Conservation (phyloP, 768 basidiomycete species). For the Suillus fuscotomentosus region DNA sequence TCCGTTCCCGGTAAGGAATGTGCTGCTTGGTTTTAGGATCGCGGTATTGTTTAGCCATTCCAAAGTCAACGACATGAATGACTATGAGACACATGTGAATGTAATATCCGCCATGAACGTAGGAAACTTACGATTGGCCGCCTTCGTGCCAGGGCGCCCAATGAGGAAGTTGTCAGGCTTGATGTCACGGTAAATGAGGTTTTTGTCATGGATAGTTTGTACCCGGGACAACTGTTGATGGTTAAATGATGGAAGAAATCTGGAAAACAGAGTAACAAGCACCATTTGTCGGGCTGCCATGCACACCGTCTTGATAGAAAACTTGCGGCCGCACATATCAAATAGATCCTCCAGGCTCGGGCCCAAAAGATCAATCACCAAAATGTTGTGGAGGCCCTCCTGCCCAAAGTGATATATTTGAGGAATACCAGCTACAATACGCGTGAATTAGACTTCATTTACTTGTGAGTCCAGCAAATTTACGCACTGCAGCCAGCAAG, state of each 20-base stretch:
- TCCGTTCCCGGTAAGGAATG: constrained; percentile 97
- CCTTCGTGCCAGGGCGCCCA: constrained; percentile 90
- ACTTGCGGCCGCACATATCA: constrained; percentile 98
- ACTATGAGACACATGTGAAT: constrained; percentile 37
- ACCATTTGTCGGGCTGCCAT: constrained; percentile 99
- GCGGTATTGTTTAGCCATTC: constrained; percentile 99
- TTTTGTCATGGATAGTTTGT: constrained; percentile 99
- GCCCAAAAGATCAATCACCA: constrained; percentile 97
- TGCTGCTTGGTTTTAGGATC: constrained; percentile 99
- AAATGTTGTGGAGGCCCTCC: constrained; percentile 96
- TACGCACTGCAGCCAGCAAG: constrained; percentile 85
- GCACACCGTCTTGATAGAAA: constrained; percentile 96
- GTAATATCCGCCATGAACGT: constrained; percentile 1
- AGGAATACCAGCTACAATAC: constrained; percentile 81
- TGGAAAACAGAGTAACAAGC: constrained; percentile 16
- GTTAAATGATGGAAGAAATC: constrained; percentile 10
- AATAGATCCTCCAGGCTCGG: constrained; percentile 97
- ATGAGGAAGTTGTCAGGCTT: constrained; percentile 99
- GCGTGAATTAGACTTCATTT: constrained; percentile 12
- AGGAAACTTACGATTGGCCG: constrained; percentile 60
- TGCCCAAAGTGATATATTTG: constrained; percentile 99
- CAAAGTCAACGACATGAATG: constrained; percentile 96
- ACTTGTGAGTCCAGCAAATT: constrained; percentile 8
- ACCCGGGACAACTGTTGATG: constrained; percentile 78
- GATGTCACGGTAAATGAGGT: constrained; percentile 98